Evolutionary conservation across 176 grass and related monocot species (phyloP), one percentile per base, ranked within the genome.

Genomic region (Pontederia crassipes): DNA sequence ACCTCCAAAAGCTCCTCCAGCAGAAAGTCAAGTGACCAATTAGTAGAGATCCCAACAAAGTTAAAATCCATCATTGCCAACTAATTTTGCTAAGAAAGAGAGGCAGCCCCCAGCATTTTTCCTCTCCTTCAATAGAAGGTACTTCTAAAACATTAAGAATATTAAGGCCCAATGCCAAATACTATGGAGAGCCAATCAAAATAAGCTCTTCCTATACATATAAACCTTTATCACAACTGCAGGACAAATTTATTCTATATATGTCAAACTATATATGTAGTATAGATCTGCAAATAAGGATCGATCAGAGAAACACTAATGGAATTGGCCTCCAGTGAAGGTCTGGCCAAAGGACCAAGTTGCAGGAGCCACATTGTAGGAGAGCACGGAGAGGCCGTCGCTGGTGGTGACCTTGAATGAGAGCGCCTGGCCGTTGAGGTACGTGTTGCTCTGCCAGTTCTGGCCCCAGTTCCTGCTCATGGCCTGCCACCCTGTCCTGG

Each of bases 381-480:
- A 69, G 35, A 69, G 32, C 14, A 69, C 66, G 46, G 66, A 57
- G 14, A 3, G 53, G 16, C 66, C 66, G 46, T 57, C 66, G 13
- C 66, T 69, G 7, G 66, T 57, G n/a, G 66, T 69, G 11, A 69
- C 66, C 66, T 69, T 69, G 51, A 69, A 69, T 52, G 66, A 69
- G 28, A 69, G 66, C 1, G 53, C 15, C 53, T 69, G 66, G 52
- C 52, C 66, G 20, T 69, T 45, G 53, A 69, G 35, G 32, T 57
- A 54, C 11, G 20, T 40, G 57, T 61, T 48, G 47, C 13, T 72
- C 69, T 72, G 69, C 69, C 69, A 72, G 17, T 72, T 72, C 69
- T 72, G 69, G 69, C 69, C 69, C 69, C 69, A 72, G 55, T 72
- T 72, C 69, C 69, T 72, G 57, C 56, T 60, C 69, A 72, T 72